Evolutionary conservation across 2,329 filamentous ascomycete species (phyloP).

Genomic region (Monosporascus ibericus): DNA sequence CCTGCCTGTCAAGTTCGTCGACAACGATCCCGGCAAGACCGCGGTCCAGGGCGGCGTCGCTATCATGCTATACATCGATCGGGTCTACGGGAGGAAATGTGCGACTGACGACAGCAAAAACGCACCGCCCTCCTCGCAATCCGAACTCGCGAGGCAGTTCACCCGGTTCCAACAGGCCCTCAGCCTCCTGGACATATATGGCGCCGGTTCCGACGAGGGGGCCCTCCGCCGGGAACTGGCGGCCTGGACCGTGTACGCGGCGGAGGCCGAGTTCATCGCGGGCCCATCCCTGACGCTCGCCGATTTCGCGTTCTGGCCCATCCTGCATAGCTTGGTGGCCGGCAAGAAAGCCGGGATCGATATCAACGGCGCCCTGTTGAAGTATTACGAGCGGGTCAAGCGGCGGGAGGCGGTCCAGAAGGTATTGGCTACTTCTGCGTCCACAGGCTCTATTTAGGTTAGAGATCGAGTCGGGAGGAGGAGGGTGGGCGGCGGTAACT

Average conservation of each 20-base stretch:
- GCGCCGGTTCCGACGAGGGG: constrained; percentile 12
- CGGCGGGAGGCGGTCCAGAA: constrained; percentile 9
- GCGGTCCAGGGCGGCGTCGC: constrained; percentile 43
- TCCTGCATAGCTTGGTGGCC: constrained; percentile 39
- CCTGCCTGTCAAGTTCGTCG: constrained; percentile 42
- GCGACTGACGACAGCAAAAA: constrained; percentile 4
- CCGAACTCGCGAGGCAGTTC: constrained; percentile 30
- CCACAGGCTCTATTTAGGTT: neutral
- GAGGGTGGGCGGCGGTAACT: too few relatives aligned
- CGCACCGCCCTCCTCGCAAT: constrained; percentile 12
- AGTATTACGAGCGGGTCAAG: constrained; percentile 28
- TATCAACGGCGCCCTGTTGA: constrained; percentile 32
- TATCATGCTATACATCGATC: constrained; percentile 57
- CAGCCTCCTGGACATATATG: constrained; percentile 32
- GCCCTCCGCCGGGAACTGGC: constrained; percentile 28
- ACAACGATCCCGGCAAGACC: constrained; percentile 45
- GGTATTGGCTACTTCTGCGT: constrained; percentile 3
- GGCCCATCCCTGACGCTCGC: constrained; percentile 36
- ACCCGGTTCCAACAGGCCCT: constrained; percentile 38
- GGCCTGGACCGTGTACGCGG: constrained; percentile 34
- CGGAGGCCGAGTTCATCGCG: constrained; percentile 38
- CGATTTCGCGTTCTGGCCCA: constrained; percentile 54
- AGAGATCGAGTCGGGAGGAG: neutral
- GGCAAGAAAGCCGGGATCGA: constrained; percentile 1
- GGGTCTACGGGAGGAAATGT: constrained; percentile 36